Conservation (phyloP, 192 early-diverging fungal genomes). For the Umbelopsis sp. region DNA sequence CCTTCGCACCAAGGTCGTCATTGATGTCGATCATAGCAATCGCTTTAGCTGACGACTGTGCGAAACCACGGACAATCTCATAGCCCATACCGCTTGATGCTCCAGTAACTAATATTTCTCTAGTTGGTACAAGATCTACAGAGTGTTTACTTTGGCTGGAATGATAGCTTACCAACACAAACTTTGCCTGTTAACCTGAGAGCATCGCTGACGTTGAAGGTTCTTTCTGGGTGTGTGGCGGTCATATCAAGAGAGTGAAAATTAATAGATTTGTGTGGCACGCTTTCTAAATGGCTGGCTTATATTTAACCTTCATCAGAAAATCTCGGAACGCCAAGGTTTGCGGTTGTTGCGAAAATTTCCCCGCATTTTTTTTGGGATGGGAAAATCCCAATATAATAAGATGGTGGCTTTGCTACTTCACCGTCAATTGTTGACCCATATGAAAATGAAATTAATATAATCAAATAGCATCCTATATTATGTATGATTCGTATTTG, state of each 20-base stretch:
- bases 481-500: too few relatives aligned
- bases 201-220: conserved; percentile 11
- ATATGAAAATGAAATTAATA: too few relatives aligned
- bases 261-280: neutral
- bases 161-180: neutral
- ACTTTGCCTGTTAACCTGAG: conserved; percentile 13
- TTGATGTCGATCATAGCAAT: conserved; percentile 24
- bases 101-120: conserved; percentile 16
- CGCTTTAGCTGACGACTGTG: conserved; percentile 8
- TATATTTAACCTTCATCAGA: neutral
- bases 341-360: conserved; percentile 16
- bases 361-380: conserved; percentile 7
- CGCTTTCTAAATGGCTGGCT: neutral
- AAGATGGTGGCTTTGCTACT: neutral
- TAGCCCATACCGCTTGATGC: conserved; percentile 25
- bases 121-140: neutral
- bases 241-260: neutral
- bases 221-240: neutral
- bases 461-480: too few relatives aligned
- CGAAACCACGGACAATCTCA: conserved; percentile 25
- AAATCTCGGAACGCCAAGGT: conserved; percentile 10
- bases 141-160: neutral
- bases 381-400: too few relatives aligned
- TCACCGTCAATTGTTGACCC: neutral
- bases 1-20: conserved; percentile 25